phyloP scores from a whole-genome alignment of 768 basidiomycete species.

The Boletus tomentosulus region DNA sequence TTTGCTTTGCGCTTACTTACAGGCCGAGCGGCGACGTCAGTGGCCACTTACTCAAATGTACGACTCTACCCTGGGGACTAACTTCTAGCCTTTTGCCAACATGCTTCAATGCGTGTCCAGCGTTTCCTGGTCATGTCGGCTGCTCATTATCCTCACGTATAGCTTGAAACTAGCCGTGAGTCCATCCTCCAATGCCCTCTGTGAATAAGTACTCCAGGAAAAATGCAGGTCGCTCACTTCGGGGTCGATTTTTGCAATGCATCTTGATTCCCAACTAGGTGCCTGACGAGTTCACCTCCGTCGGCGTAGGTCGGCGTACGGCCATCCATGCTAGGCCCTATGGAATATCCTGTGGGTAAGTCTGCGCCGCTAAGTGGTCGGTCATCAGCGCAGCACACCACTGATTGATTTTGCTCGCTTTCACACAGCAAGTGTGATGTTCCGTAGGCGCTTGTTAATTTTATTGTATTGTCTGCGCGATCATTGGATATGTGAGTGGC shows the following conservation, averaged over 20 bases:
- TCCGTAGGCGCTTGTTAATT: background rate
- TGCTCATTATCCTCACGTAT: background rate
- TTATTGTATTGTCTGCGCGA: background rate
- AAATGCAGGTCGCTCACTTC: no score
- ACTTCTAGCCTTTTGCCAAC: background rate
- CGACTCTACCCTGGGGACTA: background rate
- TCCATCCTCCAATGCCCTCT: no score
- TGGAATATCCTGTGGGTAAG: background rate
- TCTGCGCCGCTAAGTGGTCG: background rate
- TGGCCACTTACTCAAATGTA: no score
- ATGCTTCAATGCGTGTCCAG: background rate
- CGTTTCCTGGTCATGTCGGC: background rate
- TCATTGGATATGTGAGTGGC: background rate
- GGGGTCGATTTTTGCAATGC: no score
- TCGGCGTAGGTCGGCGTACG: background rate
- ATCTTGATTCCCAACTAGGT: background rate
- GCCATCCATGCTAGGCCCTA: background rate
- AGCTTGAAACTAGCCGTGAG: background rate
- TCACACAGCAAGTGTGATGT: constrained; percentile 2
- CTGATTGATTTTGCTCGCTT: background rate
- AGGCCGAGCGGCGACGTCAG: no score
- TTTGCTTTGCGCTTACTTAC: no score
- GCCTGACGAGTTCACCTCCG: background rate
- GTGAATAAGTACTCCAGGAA: no score
- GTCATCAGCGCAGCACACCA: background rate